Base-by-base conservation (phyloP, 352 stramenopile species). In the Phytophthora colocasiae region DNA sequence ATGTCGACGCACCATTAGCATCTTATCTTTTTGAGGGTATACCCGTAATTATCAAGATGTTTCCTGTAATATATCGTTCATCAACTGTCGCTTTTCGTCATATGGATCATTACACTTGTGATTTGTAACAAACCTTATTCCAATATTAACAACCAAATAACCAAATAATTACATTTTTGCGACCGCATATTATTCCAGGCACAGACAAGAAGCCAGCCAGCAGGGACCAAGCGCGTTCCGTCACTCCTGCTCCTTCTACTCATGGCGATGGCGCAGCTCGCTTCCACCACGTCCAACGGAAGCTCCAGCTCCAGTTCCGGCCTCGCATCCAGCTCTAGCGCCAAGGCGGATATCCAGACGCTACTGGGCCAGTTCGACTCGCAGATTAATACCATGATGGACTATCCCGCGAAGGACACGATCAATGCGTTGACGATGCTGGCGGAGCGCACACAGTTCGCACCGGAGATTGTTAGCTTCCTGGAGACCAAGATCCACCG, bases 351-450 rank as follows among this genome's bases (percentile, higher is more conserved):
- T 56, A 80, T 90, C 49, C 73, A 93, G 65, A 22, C 65, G 48
- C 73, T 92, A 12, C 66, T 95, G 53, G 69, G 63, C 44, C 81
- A 94, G 68, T 96, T 95, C 53, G 85, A 95, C 69, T 74, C 76
- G 46, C 85, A 87, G 76, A 93, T 96, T 70, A 94, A 95, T 71
- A 69, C 83, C 34, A 91, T 97, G 85, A 84, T 80, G 72, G 84
- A 90, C 69, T 95, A 95, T 63, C 89, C 89, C 9, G 89, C 89
- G 38, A 96, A 96, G 50, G 84, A 93, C 76, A 92, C 89, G 66
- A 97, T 97, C 80, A 96, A 96, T 66, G 62, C 83, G 48, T 81
- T 97, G 54, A 96, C 89, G 45, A 97, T 90, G 81, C 74, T 95
- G 60, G 87, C 89, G 6, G 87, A 93, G 71, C 82, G 83, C 51